These are phyloP conservation scores for Nepenthes alata DNA, from an alignment of 179 eudicot genomes.

Conservation along the genomic window DNA sequence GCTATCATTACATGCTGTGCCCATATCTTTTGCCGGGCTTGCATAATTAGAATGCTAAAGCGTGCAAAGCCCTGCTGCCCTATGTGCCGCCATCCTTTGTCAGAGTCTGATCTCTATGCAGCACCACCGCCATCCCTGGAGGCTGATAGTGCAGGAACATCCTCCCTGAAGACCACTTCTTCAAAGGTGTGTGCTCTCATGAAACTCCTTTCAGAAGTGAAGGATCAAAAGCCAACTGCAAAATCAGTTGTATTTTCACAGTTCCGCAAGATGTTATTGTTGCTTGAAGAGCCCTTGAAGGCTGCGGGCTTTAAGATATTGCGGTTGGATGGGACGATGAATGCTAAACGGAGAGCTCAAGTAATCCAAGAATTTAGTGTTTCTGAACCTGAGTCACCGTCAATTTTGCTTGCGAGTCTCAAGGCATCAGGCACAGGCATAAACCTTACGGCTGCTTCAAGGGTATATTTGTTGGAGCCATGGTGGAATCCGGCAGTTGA, in stretches of 20 bases:
- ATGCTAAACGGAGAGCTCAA: constrained; percentile 52
- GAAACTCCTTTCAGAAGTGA: constrained; percentile 47
- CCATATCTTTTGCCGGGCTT: constrained; percentile 67
- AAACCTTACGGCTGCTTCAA: constrained; percentile 68
- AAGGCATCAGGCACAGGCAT: constrained; percentile 72
- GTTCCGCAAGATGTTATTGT: constrained; percentile 59
- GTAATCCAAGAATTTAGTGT: constrained; percentile 51
- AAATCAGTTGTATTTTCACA: constrained; percentile 92
- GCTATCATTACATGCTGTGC: constrained; percentile 71
- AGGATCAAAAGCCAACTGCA: constrained; percentile 24
- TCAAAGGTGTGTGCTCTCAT: constrained; percentile 56
- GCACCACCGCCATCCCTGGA: constrained; percentile 58
- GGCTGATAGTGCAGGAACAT: constrained; percentile 8
- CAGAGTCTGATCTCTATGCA: constrained; percentile 69
- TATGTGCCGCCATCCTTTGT: constrained; percentile 65
- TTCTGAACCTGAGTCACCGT: constrained; percentile 42
- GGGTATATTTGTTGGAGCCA: constrained; percentile 76
- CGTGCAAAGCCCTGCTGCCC: constrained; percentile 60
- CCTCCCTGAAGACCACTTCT: constrained; percentile 26
- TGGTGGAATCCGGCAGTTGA: constrained; percentile 98
- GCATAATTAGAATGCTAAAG: constrained; percentile 65
- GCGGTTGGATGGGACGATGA: constrained; percentile 83
- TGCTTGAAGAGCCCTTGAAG: constrained; percentile 70
- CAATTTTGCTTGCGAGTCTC: constrained; percentile 66
- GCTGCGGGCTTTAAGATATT: constrained; percentile 62